Evolutionary conservation across 176 grass and related monocot genomes (phyloP).

Genomic region (Poa annua): DNA sequence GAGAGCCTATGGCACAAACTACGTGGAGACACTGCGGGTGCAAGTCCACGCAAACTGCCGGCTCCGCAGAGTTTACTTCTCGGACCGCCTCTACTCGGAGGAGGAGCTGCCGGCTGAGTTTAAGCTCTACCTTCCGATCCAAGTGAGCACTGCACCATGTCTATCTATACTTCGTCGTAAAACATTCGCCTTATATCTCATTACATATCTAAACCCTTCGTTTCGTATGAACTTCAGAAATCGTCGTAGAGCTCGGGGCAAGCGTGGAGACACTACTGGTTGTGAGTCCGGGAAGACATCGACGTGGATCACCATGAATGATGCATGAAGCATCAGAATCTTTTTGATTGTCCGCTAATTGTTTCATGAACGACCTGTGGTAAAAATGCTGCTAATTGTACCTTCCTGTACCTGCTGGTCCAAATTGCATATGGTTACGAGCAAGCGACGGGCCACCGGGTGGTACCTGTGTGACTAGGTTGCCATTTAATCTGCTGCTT

Average conservation of each 20-base stretch:
- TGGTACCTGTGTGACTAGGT: neutral
- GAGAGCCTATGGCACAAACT: conserved; percentile 88
- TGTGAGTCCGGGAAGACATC: neutral
- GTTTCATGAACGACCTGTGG: neutral
- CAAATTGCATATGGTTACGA: conserved; percentile 13
- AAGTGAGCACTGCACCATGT: conserved; percentile 47
- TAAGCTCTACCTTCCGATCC: conserved; percentile 91
- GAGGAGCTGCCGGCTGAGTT: conserved; percentile 86
- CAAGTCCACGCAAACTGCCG: conserved; percentile 96
- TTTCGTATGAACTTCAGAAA: conserved; percentile 41
- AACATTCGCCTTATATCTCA: neutral
- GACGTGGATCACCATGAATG: neutral
- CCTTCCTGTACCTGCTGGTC: neutral
- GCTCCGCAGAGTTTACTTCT: conserved; percentile 82
- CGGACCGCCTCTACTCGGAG: conserved; percentile 86
- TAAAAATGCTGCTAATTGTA: neutral
- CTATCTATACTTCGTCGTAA: no score
- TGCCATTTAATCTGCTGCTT: conserved; percentile 15
- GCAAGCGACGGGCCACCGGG: conserved; percentile 1
- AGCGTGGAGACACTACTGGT: neutral
- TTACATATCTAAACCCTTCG: neutral
- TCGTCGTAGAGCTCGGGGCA: neutral
- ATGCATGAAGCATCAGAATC: neutral
- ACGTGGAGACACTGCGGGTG: conserved; percentile 83
- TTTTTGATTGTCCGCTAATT: neutral